Percentiles rank a stretch among this genome's conserved stretches.
Evolutionary conservation across 768 basidiomycete species (phyloP).

Genomic region (Symmetrospora coprosmae): DNA sequence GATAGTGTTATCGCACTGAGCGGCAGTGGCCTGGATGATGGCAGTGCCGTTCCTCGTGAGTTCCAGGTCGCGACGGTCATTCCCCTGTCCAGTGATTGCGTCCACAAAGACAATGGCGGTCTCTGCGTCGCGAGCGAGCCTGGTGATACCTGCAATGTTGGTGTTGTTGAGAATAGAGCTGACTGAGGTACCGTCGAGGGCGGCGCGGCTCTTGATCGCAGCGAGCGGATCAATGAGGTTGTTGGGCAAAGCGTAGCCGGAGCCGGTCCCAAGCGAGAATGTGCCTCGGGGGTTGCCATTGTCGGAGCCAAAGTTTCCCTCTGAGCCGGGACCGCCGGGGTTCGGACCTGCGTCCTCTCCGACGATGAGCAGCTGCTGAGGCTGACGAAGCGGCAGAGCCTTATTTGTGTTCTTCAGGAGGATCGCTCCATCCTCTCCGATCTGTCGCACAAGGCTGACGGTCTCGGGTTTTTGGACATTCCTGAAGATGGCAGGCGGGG

Average conservation of each 20-base stretch:
- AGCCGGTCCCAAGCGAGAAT: background rate
- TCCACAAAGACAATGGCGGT: background rate
- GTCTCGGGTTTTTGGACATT: background rate
- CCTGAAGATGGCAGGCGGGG: background rate
- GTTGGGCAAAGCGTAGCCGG: background rate
- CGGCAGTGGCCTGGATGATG: background rate
- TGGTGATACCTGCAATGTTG: background rate
- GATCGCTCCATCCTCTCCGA: constrained; percentile 5
- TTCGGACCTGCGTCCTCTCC: constrained; percentile 3
- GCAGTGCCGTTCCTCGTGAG: background rate
- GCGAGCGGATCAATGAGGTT: constrained; percentile 1
- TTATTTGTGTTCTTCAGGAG: constrained; percentile 10
- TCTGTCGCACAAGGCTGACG: background rate
- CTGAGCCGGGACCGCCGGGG: background rate
- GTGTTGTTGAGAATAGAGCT: background rate
- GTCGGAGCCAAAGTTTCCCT: background rate
- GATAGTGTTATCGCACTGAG: background rate
- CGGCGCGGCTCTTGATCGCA: constrained; percentile 7
- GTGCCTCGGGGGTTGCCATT: background rate
- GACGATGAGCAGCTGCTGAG: background rate
- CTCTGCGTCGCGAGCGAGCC: background rate
- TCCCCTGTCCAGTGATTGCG: background rate
- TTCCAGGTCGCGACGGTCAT: constrained; percentile 1
- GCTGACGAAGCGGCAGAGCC: background rate
- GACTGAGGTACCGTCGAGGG: background rate